Percentiles rank a stretch among this genome's conserved stretches.
These are phyloP conservation scores for Thielaviopsis punctulata DNA, from an alignment of 2,329 filamentous ascomycete genomes.

Conservation along the genomic window DNA sequence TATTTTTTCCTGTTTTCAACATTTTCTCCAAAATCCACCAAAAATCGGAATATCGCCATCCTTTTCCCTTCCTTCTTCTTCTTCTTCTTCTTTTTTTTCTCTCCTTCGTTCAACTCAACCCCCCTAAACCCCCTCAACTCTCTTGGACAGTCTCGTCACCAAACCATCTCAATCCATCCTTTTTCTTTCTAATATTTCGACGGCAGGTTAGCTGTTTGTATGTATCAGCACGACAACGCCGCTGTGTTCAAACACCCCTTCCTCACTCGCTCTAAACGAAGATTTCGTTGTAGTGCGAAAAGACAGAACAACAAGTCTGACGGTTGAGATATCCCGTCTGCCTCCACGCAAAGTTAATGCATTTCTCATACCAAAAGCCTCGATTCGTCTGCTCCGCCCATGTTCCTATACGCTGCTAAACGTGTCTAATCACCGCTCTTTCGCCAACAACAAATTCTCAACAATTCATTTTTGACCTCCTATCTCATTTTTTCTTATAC, in stretches of 20 bases:
- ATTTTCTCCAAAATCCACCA: conserved; percentile 13
- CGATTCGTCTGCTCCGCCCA: conserved; percentile 23
- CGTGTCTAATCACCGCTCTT: conserved; percentile 16
- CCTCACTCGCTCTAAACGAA: conserved; percentile 16
- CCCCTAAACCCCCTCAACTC: conserved; percentile 7
- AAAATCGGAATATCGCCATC: conserved; percentile 8
- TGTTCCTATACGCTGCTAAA: conserved; percentile 12
- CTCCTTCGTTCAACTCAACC: conserved; percentile 5
- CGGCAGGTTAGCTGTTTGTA: conserved; percentile 39
- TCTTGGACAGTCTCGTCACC: conserved; percentile 6
- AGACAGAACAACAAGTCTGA: conserved; percentile 37
- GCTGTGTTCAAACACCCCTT: conserved; percentile 86
- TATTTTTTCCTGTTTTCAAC: conserved; percentile 10
- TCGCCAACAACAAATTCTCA: conserved; percentile 23
- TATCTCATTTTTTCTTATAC: neutral
- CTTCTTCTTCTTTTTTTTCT: neutral
- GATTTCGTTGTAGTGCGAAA: conserved; percentile 11
- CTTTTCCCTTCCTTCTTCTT: conserved; percentile 10
- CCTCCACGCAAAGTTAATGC: conserved; percentile 38
- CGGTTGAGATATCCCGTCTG: conserved; percentile 50
- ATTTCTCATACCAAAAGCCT: conserved; percentile 36
- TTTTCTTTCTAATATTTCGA: neutral
- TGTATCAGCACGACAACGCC: conserved; percentile 91
- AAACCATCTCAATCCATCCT: conserved; percentile 13
- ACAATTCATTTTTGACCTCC: neutral